phyloP scores from a whole-genome alignment of 192 early-diverging fungal species.

The Dissophora globulifera region DNA sequence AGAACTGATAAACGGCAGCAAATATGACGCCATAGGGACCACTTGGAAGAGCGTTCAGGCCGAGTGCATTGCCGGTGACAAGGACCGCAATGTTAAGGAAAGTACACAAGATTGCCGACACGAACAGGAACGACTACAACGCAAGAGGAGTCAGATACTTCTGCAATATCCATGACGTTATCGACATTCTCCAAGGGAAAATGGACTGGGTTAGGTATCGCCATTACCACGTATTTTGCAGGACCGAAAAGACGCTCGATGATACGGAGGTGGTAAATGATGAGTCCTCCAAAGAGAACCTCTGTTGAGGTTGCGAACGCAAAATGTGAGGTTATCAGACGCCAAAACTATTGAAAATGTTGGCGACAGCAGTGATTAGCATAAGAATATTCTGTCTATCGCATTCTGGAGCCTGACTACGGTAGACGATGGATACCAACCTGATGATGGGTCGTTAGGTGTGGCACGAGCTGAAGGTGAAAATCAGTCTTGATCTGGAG shows the following conservation, averaged over 20 bases:
- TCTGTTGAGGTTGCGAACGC: slow-evolving; percentile 67
- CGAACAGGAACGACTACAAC: slow-evolving; percentile 62
- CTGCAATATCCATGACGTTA: no score
- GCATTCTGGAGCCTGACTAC: no score
- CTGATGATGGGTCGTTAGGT: slow-evolving; percentile 69
- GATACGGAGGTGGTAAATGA: slow-evolving; percentile 67
- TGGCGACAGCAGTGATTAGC: no score
- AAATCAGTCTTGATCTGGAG: slow-evolving; percentile 64
- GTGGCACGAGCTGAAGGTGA: slow-evolving; percentile 66
- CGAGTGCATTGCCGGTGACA: slow-evolving; percentile 54
- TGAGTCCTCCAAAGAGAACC: slow-evolving; percentile 66
- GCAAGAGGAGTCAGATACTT: background rate
- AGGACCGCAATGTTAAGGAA: slow-evolving; percentile 65
- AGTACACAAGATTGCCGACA: slow-evolving; percentile 59
- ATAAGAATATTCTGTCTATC: no score
- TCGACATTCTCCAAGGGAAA: background rate
- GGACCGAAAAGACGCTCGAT: slow-evolving; percentile 73
- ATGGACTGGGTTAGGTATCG: background rate
- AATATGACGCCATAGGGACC: slow-evolving; percentile 72
- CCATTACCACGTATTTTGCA: slow-evolving; percentile 67
- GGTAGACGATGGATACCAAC: slow-evolving; percentile 27
- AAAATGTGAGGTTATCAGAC: slow-evolving; percentile 64
- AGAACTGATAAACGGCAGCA: slow-evolving; percentile 66
- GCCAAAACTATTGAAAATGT: slow-evolving; percentile 62
- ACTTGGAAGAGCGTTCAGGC: slow-evolving; percentile 59